Evolutionary conservation across 2,329 filamentous ascomycete genomes (phyloP), one percentile per base, ranked within the genome.

Genomic region (Drechmeria coniospora): DNA sequence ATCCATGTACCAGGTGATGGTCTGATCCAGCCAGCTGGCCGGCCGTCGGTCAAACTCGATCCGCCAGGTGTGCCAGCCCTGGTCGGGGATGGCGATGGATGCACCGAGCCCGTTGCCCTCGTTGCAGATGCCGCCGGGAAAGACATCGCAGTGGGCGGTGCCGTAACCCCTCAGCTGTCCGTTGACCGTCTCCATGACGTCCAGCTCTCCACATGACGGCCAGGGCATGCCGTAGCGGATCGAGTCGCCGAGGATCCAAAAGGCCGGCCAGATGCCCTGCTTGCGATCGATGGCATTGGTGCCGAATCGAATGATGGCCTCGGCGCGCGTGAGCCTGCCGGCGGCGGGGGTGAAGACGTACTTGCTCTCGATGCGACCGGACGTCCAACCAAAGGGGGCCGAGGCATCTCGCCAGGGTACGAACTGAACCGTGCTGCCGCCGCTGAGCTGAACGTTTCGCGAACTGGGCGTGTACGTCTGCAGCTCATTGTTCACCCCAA

Each of bases 251-350:
- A 71, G 52, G 34, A 68, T 51, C 66, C 65, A 72, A 39, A 70
- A 70, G 1, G 67, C 67, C 0, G 67, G 65, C 67, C 66, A 72
- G 27, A 71, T 52, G 4, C 68, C 68, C 37, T 67, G 54, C 45
- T 68, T 64, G 23, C 44, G 42, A 3, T 52, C 50, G 23, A 42
- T 39, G 1, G 44, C 23, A 43, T 58, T 58, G 32, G 39, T 39
- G 9, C 62, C 68, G 25, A 68, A 51, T 20, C 63, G 57, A 25
- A 71, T 47, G 15, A 45, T 43, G 4, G 58, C 55, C 33, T 68
- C 58, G 16, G 63, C 47, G 22, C 55, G 46, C 14, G 62, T 68
- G 17, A 60, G 39, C 32, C 54, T 56, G 34, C 63, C 61, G 2
- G 50, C 33, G 1, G 38, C 32, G 0, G 67, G 65, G 1, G 59